Evolutionary conservation across 306 rosid species (phyloP).

Genomic region (Elaeagnus macrophylla): DNA sequence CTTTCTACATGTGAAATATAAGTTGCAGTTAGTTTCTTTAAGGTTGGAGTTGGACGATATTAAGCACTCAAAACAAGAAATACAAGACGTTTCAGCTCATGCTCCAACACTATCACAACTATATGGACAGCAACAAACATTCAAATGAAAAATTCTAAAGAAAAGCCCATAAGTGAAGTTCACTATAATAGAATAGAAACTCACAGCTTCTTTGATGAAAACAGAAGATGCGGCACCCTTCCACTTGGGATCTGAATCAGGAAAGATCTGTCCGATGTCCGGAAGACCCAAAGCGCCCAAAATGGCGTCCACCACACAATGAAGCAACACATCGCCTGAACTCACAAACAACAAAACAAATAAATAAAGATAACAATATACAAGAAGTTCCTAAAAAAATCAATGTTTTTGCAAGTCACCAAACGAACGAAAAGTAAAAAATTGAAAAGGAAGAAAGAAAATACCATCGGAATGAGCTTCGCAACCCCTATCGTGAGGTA

Average conservation of each 20-base stretch:
- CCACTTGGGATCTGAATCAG: conserved; percentile 91
- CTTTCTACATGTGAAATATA: no score
- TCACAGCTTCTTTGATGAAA: conserved; percentile 81
- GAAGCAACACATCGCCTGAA: conserved; percentile 90
- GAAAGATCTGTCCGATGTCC: conserved; percentile 87
- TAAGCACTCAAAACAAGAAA: no score
- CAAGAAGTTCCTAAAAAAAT: neutral
- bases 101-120: no score
- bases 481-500: conserved; percentile 93
- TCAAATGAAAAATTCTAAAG: neutral
- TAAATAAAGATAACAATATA: conserved; percentile 1
- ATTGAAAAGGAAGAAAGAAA: neutral
- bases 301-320: conserved; percentile 92
- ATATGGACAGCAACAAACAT: neutral
- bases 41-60: no score
- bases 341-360: neutral
- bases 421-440: neutral
- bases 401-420: conserved; percentile 2
- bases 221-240: conserved; percentile 79
- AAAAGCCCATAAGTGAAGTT: neutral
- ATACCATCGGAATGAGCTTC: conserved; percentile 98
- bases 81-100: no score
- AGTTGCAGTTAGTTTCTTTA: no score
- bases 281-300: conserved; percentile 93
- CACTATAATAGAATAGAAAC: conserved; percentile 18